Evolutionary conservation across 768 basidiomycete genomes (phyloP), one percentile per base, ranked within the genome.

Genomic region (Calocera viscosa): DNA sequence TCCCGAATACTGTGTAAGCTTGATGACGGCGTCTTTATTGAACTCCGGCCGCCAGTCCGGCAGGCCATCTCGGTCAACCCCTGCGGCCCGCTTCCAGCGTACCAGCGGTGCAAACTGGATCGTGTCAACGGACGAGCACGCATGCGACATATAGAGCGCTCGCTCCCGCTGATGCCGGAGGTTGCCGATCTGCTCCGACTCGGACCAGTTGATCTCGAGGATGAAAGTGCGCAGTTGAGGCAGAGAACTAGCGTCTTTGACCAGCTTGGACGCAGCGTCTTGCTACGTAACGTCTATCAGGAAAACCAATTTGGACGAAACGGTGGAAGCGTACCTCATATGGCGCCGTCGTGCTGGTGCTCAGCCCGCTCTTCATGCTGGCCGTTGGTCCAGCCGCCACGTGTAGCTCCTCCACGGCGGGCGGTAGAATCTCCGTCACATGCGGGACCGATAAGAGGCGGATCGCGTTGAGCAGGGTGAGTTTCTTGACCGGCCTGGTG

Each of bases 141-240:
- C 53, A 60, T 60, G 53, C 24, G 53, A 60, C 14, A 60, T 60
- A 26, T 60, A 19, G 14, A 60, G 30, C 19, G 30, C 53, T 5
- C 53, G 53, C 53, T 60, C 53, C 7, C 53, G 53, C 22, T 60
- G 53, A 32, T 60, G 24, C 53, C 30, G 53, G 5, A 60, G 30
- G 53, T 60, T 60, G 7, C 53, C 53, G 24, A 60, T 28, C 19
- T 60, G 53, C 30, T 60, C 53, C 3, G 53, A 26, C 30, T 60
- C 53, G 53, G 53, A 60, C 53, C 53, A 60, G 53, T 60, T 60
- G 53, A 60, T 60, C 53, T 14, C 53, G 14, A 60, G 30, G 11
- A 32, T 60, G 53, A 60, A 26, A 16, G 53, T 16, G 11, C 26
- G 24, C 24, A 60, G 53, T 10, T 32, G 53, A 10, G 10, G 53